phyloP scores from a whole-genome alignment of 768 basidiomycete genomes.

The Cubamyces lactineus region DNA sequence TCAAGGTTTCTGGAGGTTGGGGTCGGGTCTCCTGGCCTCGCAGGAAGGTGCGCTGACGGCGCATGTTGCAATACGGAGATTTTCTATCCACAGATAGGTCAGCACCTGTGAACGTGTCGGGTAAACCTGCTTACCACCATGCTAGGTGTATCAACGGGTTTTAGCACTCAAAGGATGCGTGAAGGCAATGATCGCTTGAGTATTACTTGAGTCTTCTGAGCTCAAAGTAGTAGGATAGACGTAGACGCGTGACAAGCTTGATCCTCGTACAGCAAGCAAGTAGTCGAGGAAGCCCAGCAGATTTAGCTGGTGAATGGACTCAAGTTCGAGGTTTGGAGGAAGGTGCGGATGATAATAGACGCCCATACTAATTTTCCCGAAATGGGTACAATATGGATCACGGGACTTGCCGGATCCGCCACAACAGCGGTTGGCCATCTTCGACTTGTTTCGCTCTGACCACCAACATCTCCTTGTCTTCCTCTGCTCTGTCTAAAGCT shows the following conservation, averaged over 20 bases:
- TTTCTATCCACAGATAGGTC: slow-evolving; percentile 55
- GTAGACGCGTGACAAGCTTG: no score
- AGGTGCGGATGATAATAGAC: not conserved
- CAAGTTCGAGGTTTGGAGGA: not conserved
- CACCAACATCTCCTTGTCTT: not conserved
- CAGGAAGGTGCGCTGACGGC: slow-evolving; percentile 71
- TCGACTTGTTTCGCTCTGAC: not conserved
- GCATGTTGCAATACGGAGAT: slow-evolving; percentile 87
- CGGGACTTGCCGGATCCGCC: slow-evolving; percentile 11
- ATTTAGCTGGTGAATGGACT: not conserved
- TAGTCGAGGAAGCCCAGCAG: not conserved
- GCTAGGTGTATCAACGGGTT: not conserved
- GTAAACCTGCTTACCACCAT: slow-evolving; percentile 23
- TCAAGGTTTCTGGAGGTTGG: slow-evolving; percentile 92
- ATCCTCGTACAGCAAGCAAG: no score
- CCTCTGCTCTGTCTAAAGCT: not conserved
- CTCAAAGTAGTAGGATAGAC: no score
- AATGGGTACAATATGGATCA: not conserved
- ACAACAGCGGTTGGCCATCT: slow-evolving; percentile 1
- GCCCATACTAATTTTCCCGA: slow-evolving; percentile 15
- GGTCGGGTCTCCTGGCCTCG: slow-evolving; percentile 79
- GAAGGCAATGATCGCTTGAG: not conserved
- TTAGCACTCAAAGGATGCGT: not conserved
- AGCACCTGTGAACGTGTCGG: not conserved
- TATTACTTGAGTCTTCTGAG: not conserved